Conservation (phyloP, 2,329 filamentous ascomycete genomes). For the Pyricularia sp. region DNA sequence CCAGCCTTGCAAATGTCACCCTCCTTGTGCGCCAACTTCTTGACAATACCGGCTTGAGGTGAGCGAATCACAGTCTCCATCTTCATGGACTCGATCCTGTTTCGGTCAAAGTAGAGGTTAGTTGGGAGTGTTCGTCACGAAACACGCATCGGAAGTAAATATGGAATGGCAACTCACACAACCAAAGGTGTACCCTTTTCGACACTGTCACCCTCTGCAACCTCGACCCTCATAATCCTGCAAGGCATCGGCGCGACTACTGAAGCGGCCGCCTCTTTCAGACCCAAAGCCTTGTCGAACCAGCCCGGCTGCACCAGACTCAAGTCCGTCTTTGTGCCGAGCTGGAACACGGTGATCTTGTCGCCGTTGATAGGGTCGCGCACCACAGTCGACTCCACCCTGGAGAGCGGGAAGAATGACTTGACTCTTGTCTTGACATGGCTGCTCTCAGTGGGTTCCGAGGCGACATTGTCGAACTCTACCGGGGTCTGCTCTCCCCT, state of each 20-base stretch:
- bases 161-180: constrained; percentile 41
- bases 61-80: constrained; percentile 78
- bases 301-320: constrained; percentile 53
- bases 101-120: constrained; percentile 12
- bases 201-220: constrained; percentile 67
- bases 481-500: constrained; percentile 23
- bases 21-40: constrained; percentile 60
- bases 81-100: constrained; percentile 74
- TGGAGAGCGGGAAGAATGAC: constrained; percentile 69
- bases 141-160: not conserved
- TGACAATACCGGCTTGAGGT: constrained; percentile 57
- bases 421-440: constrained; percentile 32
- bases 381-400: constrained; percentile 69
- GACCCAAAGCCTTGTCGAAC: constrained; percentile 76
- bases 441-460: constrained; percentile 8
- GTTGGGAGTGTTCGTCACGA: constrained; percentile 1
- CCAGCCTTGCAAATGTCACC: constrained; percentile 71
- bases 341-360: constrained; percentile 66
- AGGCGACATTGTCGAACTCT: constrained; percentile 30
- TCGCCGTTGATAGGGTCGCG: constrained; percentile 33
- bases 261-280: constrained; percentile 68
- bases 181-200: constrained; percentile 78
- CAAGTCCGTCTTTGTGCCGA: constrained; percentile 46
- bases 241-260: constrained; percentile 94
- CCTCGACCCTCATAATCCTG: constrained; percentile 85